Base-by-base conservation (phyloP, 352 stramenopile genomes). In the Globisporangium radiosum region DNA sequence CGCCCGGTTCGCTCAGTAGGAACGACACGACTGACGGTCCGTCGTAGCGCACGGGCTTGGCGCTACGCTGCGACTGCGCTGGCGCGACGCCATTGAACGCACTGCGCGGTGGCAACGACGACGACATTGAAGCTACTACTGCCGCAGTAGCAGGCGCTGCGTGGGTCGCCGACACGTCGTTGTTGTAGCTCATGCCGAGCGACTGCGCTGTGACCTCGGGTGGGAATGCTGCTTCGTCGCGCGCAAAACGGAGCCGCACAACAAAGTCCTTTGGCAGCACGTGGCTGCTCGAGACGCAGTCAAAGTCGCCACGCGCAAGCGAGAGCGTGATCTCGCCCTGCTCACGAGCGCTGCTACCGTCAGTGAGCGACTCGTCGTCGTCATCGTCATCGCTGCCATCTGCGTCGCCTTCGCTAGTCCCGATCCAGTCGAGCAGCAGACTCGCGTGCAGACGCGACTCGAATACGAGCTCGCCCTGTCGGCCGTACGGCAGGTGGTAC, bases 401-500 rank as follows among this genome's bases (percentile, higher is more conserved):
- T 33, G 25, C 47, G 3, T 60, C 57, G 54, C 49, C 11, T 14
- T 33, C 37, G 11, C 19, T 52, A 5, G 38, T 37, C 64, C 72
- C 68, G n/a, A 76, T 54, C 37, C 54, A 42, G n/a, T 94, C 81
- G 38, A 95, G 63, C 5, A 95, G 63, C 17, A 95, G 71, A 38
- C 76, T 90, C 5, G 78, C 71, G 39, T 93, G 82, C 7, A 95
- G 56, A 37, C 86, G 77, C 17, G 65, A 76, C 50, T 95, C 86
- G 44, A 95, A 76, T 39, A 95, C 72, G n/a, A 94, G 52, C 52
- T 95, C 79, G 7, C 86, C 86, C 58, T 92, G 82, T 47, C 81
- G 75, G 14, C 83, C 85, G 48, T 91, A 92, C n/a, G 86, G 86
- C 57, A 95, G 69, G 58, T 95, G 81, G 57, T 95, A 95, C 83